Conservation (phyloP, 2,329 filamentous ascomycete species). For the Fusarium coffeatum region DNA sequence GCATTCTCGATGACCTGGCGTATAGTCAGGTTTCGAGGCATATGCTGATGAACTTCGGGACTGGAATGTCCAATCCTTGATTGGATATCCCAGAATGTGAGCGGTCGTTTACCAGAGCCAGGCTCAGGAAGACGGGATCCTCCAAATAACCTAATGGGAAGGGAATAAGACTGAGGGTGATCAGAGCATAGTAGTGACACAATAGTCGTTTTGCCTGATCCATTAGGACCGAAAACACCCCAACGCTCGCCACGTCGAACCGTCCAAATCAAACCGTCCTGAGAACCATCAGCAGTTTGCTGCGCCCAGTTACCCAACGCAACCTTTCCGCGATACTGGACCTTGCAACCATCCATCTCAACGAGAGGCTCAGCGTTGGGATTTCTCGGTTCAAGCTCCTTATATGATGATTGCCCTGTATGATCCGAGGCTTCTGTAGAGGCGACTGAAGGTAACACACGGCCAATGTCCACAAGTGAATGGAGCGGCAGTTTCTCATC, state of each 20-base stretch:
- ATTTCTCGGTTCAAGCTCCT: constrained; percentile 41
- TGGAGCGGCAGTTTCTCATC: constrained; percentile 62
- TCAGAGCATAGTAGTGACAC: constrained; percentile 94
- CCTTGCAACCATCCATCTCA: constrained; percentile 86
- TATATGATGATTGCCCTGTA: constrained; percentile 16
- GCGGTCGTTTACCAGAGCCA: constrained; percentile 72
- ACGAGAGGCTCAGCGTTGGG: constrained; percentile 75
- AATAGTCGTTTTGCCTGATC: constrained; percentile 94
- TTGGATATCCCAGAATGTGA: constrained; percentile 95
- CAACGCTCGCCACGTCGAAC: constrained; percentile 86
- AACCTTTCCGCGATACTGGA: constrained; percentile 81
- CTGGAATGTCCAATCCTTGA: constrained; percentile 90
- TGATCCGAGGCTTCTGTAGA: constrained; percentile 15
- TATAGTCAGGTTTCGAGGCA: constrained; percentile 80
- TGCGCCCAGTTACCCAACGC: constrained; percentile 86
- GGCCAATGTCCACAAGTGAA: constrained; percentile 63
- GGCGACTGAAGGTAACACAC: constrained; percentile 51
- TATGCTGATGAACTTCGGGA: constrained; percentile 93
- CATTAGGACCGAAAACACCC: constrained; percentile 94
- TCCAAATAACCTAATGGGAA: constrained; percentile 88
- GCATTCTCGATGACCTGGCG: constrained; percentile 83
- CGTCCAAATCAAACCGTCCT: constrained; percentile 81
- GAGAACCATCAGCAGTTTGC: constrained; percentile 59
- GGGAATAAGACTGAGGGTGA: constrained; percentile 92
- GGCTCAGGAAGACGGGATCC: constrained; percentile 80